These are phyloP conservation scores for Suillus paluster DNA, from an alignment of 768 basidiomycete genomes.

Conservation along the genomic window DNA sequence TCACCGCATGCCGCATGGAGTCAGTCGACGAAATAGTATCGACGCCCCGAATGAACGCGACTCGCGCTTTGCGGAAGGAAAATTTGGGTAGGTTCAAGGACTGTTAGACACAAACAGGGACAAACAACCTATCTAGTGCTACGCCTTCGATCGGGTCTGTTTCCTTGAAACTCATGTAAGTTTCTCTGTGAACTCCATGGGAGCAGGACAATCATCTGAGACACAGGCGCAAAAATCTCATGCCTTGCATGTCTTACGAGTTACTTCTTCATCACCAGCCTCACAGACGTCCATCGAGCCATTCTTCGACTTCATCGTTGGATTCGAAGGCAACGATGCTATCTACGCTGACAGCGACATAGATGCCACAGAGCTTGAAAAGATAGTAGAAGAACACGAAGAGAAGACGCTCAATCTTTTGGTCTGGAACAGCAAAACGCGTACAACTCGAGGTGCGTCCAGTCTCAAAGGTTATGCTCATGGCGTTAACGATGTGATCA, in stretches of 20 bases:
- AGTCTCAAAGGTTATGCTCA: background rate
- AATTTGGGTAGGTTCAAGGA: slow-evolving; percentile 27
- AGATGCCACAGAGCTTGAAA: slow-evolving; percentile 73
- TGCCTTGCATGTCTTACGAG: slow-evolving; percentile 86
- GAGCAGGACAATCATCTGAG: slow-evolving; percentile 72
- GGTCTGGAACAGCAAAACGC: slow-evolving; percentile 85
- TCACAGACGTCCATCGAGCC: slow-evolving; percentile 85
- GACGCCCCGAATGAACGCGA: slow-evolving; percentile 34
- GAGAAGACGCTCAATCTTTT: slow-evolving; percentile 68
- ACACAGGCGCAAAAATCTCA: slow-evolving; percentile 41
- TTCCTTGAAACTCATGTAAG: slow-evolving; percentile 49
- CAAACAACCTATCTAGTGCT: slow-evolving; percentile 21
- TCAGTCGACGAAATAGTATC: slow-evolving; percentile 30
- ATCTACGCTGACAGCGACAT: slow-evolving; percentile 52
- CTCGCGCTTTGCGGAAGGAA: slow-evolving; percentile 23
- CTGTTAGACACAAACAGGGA: slow-evolving; percentile 22
- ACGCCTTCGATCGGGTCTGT: background rate
- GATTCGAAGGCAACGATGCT: slow-evolving; percentile 74
- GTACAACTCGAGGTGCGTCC: slow-evolving; percentile 65
- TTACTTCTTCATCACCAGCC: slow-evolving; percentile 88
- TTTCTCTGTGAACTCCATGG: slow-evolving; percentile 53
- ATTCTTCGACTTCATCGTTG: slow-evolving; percentile 97
- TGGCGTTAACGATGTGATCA: background rate
- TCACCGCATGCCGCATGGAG: slow-evolving; percentile 62
- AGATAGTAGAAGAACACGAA: slow-evolving; percentile 84